A percentile compares a stretch with the other conserved stretches of the same genome.
Evolutionary conservation across 108 stramenopile genomes (phyloP).

Genomic region (Stephanodiscus triporus): DNA sequence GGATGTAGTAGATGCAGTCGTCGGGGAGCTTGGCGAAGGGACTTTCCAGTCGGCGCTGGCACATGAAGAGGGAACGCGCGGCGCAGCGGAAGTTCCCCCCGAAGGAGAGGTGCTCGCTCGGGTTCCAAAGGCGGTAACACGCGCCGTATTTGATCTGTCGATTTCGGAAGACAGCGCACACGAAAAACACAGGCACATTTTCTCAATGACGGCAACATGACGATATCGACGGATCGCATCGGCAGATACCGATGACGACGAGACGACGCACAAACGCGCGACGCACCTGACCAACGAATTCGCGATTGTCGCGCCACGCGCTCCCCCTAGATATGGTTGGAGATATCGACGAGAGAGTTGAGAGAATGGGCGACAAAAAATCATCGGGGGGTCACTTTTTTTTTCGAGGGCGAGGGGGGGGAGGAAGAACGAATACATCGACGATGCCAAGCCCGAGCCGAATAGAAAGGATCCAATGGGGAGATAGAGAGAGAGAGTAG

Average conservation of each 20-base stretch:
- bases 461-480: no score
- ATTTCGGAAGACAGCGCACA: no score
- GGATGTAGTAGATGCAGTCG: constrained; percentile 85
- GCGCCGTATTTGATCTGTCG: constrained; percentile 69
- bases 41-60: constrained; percentile 72
- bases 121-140: constrained; percentile 85
- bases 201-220: no score
- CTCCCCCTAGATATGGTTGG: constrained; percentile 73
- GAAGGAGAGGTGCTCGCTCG: constrained; percentile 57
- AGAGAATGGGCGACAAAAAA: background rate
- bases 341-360: background rate
- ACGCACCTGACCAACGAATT: constrained; percentile 66
- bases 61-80: constrained; percentile 60
- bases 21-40: constrained; percentile 73
- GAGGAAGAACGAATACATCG: background rate
- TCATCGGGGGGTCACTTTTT: background rate
- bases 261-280: no score
- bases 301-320: constrained; percentile 85
- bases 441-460: no score
- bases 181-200: no score
- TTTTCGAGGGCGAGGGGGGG: no score
- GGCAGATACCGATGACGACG: no score
- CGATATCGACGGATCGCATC: no score
- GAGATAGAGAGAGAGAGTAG: no score
- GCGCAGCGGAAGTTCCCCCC: constrained; percentile 62